Conservation (phyloP, 805 yeast species). For the Pichia exigua region DNA sequence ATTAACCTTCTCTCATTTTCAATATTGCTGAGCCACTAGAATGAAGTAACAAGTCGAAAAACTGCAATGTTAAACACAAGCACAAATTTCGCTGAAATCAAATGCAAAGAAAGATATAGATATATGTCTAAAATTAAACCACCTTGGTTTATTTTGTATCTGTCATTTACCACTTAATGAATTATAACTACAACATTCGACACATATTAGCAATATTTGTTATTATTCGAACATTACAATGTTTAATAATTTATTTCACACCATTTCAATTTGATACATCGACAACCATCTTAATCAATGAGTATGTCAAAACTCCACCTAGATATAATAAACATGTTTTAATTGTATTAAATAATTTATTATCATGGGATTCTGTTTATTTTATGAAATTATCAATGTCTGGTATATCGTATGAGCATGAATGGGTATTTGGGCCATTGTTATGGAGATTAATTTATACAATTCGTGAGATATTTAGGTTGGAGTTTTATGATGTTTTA, state of each 20-base stretch:
- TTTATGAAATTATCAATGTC: conserved; percentile 50
- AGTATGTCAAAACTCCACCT: neutral
- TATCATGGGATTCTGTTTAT: conserved; percentile 84
- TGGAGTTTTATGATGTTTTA: conserved; percentile 36
- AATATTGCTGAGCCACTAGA: too few relatives aligned
- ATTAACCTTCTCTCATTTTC: too few relatives aligned
- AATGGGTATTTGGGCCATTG: conserved; percentile 75
- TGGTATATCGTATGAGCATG: conserved; percentile 69
- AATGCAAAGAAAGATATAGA: too few relatives aligned
- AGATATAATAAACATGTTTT: neutral
- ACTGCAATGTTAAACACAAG: too few relatives aligned
- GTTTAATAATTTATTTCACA: conserved; percentile 30
- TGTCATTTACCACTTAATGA: neutral
- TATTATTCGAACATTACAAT: conserved; percentile 22
- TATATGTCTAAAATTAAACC: too few relatives aligned
- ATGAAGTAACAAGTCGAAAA: too few relatives aligned
- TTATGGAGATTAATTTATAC: conserved; percentile 49
- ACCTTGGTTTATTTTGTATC: too few relatives aligned
- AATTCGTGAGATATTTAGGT: neutral
- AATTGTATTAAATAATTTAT: conserved; percentile 40
- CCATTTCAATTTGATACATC: conserved; percentile 47
- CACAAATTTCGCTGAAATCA: too few relatives aligned
- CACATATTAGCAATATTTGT: neutral
- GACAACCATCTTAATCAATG: conserved; percentile 28
- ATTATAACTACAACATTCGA: conserved; percentile 11